Base-by-base conservation (phyloP, 139 green algal species). In the Zygnema cylindricum region DNA sequence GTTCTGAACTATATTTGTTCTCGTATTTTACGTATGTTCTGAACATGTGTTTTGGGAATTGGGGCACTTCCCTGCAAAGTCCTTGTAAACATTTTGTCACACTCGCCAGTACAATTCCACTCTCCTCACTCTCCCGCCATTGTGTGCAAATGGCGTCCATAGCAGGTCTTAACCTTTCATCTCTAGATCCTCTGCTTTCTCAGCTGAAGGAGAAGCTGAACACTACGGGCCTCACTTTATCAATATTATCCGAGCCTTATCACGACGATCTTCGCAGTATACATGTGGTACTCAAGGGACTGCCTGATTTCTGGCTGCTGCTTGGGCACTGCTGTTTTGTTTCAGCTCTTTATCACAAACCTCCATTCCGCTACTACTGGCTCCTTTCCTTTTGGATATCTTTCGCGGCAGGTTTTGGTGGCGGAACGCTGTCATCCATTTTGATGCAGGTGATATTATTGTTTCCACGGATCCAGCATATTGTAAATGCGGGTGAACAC, bases 291-390 rank as follows among this genome's bases (percentile, higher is more conserved):
- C 16, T 63, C 16, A 7, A 25, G 49, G 49, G 49, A 7, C 49
- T 63, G 49, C 49, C 49, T 63, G 49, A 7, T 7, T 16, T 63
- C 16, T 16, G 7, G 7, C 49, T 63, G 49, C 49, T 63, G 7
- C 7, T 63, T 25, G 49, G 49, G 16, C 49, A 63, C 49, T 63
- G 49, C 49, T 63, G 49, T 16, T 63, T 63, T 63, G 16, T 63
- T 7, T 7, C 71, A 16, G 36, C 71, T 7, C 38, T 79, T 41
- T 79, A 79, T 16, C 71, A 79, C 16, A 16, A 16, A 3, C 71
- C 36, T 40, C 71, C 71, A 3, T 79, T 79, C 21, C 36, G 71
- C 11, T 54, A 43, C 71, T 79, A 79, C 38, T 79, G 71, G 71
- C 71, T 79, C 7, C 71, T 79, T 41, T 54, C 36, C 71, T 79